Conservation (phyloP, 345 rosid species). For the Dovyalis caffra region DNA sequence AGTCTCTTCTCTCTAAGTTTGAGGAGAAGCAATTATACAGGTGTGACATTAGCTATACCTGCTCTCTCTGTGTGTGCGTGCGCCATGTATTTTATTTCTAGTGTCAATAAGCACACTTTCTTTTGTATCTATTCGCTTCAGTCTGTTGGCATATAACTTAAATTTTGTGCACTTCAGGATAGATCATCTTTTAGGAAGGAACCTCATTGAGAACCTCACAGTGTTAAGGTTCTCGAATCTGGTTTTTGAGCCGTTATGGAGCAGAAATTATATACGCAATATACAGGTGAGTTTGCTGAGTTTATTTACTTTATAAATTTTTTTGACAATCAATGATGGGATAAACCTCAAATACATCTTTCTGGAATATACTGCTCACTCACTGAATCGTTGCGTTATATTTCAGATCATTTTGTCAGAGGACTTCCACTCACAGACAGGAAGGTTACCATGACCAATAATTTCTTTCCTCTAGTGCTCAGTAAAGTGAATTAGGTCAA, state of each 20-base stretch:
- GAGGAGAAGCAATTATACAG: slow-evolving; percentile 73
- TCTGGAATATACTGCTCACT: slow-evolving; percentile 4
- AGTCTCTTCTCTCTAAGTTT: slow-evolving; percentile 58
- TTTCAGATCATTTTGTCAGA: slow-evolving; percentile 70
- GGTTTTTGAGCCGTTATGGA: slow-evolving; percentile 80
- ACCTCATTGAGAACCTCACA: slow-evolving; percentile 73
- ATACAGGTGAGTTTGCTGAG: slow-evolving; percentile 57
- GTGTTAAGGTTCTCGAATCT: slow-evolving; percentile 72
- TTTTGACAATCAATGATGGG: background rate
- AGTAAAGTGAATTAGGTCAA: slow-evolving; percentile 9
- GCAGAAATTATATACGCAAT: slow-evolving; percentile 57
- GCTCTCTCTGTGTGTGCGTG: background rate
- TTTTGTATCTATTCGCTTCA: slow-evolving; percentile 1
- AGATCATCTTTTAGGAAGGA: slow-evolving; percentile 72
- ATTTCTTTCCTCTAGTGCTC: slow-evolving; percentile 5
- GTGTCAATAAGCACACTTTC: background rate
- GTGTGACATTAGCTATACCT: slow-evolving; percentile 21
- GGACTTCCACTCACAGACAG: slow-evolving; percentile 36
- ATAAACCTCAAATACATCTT: slow-evolving; percentile 1
- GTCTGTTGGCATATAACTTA: slow-evolving; percentile 7
- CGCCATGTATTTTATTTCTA: background rate
- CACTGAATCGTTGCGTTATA: slow-evolving; percentile 18
- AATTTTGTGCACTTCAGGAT: slow-evolving; percentile 46
- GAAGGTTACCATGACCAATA: slow-evolving; percentile 39
- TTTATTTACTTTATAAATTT: background rate